These are phyloP conservation scores for Parietaria judaica DNA, from an alignment of 306 rosid genomes.

Conservation along the genomic window DNA sequence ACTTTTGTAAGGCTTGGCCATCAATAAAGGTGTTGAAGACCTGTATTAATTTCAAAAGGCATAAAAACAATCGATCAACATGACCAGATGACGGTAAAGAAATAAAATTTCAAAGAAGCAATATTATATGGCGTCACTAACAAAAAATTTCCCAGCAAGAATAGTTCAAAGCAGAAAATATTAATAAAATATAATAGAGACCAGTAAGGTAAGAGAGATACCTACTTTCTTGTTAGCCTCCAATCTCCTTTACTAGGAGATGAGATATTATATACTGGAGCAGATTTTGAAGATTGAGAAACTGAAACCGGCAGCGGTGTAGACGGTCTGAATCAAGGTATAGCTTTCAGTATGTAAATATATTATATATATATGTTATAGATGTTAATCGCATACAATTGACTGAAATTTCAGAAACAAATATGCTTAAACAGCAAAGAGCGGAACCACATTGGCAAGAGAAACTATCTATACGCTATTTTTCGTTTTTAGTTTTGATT, in stretches of 20 bases:
- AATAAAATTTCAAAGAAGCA: neutral
- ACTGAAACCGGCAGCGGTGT: constrained; percentile 31
- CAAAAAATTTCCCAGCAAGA: neutral
- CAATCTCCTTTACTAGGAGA: constrained; percentile 42
- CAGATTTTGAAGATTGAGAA: constrained; percentile 39
- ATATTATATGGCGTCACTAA: neutral
- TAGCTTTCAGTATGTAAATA: neutral
- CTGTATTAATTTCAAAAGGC: constrained; percentile 13
- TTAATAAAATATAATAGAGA: constrained; percentile 1
- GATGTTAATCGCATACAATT: constrained; percentile 5
- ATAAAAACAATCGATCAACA: neutral
- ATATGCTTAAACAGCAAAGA: neutral
- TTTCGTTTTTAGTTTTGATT: neutral
- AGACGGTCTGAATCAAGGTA: constrained; percentile 46
- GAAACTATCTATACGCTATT: neutral
- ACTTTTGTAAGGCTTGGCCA: constrained; percentile 40
- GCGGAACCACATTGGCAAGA: too few relatives aligned
- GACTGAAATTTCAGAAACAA: constrained; percentile 14
- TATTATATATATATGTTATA: neutral
- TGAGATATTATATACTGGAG: constrained; percentile 30
- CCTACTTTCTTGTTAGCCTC: constrained; percentile 73
- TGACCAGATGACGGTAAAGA: neutral
- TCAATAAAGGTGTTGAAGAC: constrained; percentile 38
- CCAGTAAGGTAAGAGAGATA: constrained; percentile 29
- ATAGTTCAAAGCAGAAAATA: neutral